Conservation (phyloP, 441 rosid species). For the California macrophylla region DNA sequence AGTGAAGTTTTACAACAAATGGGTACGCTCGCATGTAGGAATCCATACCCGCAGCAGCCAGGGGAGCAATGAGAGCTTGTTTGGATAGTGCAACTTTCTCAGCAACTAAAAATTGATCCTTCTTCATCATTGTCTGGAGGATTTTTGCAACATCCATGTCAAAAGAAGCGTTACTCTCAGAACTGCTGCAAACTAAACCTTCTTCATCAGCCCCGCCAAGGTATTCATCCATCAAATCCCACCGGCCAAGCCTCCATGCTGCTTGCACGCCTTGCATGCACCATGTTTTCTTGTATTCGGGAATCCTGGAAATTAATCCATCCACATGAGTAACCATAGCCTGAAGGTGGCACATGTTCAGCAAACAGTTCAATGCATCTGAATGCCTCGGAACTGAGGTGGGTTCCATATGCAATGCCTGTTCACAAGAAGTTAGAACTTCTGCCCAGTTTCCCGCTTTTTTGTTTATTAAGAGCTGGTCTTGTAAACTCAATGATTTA, state of each 20-base stretch:
- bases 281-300: constrained; percentile 93
- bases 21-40: constrained; percentile 93
- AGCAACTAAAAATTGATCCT: constrained; percentile 70
- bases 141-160: constrained; percentile 97
- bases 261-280: constrained; percentile 99
- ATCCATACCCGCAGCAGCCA: constrained; percentile 99
- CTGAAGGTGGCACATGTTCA: constrained; percentile 98
- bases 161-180: constrained; percentile 93
- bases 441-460: constrained; percentile 97
- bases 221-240: constrained; percentile 99
- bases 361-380: constrained; percentile 85
- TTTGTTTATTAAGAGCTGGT: constrained; percentile 78
- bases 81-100: constrained; percentile 80
- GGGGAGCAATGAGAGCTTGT: constrained; percentile 94
- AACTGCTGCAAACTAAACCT: constrained; percentile 78
- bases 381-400: constrained; percentile 89
- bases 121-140: constrained; percentile 88
- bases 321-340: constrained; percentile 97
- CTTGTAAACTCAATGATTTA: constrained; percentile 74
- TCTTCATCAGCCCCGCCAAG: constrained; percentile 80
- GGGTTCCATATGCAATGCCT: constrained; percentile 96
- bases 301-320: constrained; percentile 86
- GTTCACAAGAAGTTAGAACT: constrained; percentile 92
- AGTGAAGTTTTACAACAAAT: constrained; percentile 84
- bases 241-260: constrained; percentile 98